Evolutionary conservation across 2,329 filamentous ascomycete genomes (phyloP), one percentile per base, ranked within the genome.

Genomic region (Fusarium sp.): DNA sequence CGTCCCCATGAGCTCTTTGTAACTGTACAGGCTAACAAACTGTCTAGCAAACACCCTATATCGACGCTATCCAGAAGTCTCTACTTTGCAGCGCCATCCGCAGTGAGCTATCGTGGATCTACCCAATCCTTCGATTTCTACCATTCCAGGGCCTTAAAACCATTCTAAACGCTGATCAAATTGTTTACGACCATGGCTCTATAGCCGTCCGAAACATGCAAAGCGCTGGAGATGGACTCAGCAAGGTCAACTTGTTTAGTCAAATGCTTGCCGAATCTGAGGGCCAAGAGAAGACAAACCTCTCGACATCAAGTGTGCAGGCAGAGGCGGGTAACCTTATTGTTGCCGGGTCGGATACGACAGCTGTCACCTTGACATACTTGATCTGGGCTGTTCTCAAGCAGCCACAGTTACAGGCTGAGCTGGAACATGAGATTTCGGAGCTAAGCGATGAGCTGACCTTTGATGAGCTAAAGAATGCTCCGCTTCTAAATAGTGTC

Each of bases 361-460:
- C 68, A 0, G 57, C 65, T 7, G 48, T 61, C 8, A 69, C 69
- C 0, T 16, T 71, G 7, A 71, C 69, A 0, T 71, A 69, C 41
- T 43, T 71, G 0, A 50, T 69, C 6, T 71, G 69, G 69, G 62
- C 61, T 0, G 52, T 71, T 3, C 41, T 71, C 3, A 49, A 57
- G 10, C 54, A 52, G 0, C 55, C 62, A 1, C n/a, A 44, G 6
- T n/a, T 71, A 1, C 65, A 58, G 5, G 18, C 2, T 1, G 23
- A 47, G 3, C 16, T 71, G 3, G 69, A 71, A 2, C 10, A 15
- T 0, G 69, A 71, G 12, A 28, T 67, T 0, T 35, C 28, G 15
- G 9, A 15, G 0, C 33, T 63, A 0, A 52, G 53, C 3, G 28
- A 35, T 10, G 28, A 43, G 16, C 1, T 67, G 5, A 38, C 10